Evolutionary conservation across 345 rosid genomes (phyloP).

Genomic region (Eucalyptus brandiana): DNA sequence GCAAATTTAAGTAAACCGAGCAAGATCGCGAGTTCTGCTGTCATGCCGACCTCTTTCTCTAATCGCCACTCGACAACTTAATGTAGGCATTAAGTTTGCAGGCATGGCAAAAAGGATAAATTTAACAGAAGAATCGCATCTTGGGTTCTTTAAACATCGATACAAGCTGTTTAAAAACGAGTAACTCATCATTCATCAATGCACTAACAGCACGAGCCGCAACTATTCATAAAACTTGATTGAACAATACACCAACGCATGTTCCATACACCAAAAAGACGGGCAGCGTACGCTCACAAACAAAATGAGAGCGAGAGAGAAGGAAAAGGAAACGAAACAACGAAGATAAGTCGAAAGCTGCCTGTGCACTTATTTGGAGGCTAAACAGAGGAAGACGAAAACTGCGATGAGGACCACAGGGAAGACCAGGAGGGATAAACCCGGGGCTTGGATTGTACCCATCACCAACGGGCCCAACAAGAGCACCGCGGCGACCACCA

Average conservation of each 20-base stretch:
- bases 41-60: not conserved
- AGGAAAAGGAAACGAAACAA: not conserved
- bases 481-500: constrained; percentile 3
- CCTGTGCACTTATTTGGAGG: not conserved
- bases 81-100: not conserved
- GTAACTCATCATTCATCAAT: not conserved
- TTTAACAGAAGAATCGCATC: not conserved
- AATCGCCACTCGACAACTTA: not conserved
- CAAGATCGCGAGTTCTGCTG: not conserved
- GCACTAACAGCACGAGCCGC: not conserved
- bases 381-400: not conserved
- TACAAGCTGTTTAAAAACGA: not conserved
- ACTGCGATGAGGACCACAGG: constrained; percentile 2
- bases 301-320: not conserved
- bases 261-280: not conserved
- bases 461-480: constrained; percentile 8
- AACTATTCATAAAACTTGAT: not conserved
- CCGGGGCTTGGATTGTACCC: constrained; percentile 11
- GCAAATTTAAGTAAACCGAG: not conserved
- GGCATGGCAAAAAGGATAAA: not conserved
- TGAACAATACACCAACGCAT: not conserved
- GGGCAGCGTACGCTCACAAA: not conserved
- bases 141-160: not conserved
- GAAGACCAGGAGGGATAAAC: constrained; percentile 1
- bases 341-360: not conserved